Evolutionary conservation across 2,329 filamentous ascomycete species (phyloP), one percentile per base, ranked within the genome.

Genomic region (Fusarium oxysporum): DNA sequence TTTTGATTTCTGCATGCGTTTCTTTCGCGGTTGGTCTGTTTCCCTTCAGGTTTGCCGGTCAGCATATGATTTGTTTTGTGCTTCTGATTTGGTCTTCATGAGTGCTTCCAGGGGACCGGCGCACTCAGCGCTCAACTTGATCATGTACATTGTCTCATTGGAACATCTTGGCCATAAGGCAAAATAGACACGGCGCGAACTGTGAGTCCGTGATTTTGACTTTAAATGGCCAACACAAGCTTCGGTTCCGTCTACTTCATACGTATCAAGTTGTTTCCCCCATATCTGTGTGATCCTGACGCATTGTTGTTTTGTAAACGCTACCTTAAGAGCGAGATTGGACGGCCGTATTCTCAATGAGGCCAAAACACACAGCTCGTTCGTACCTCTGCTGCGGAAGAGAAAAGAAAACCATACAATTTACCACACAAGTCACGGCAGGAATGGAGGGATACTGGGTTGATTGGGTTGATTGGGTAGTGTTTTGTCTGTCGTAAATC

Each of bases 401-500:
- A 25, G 8, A 35, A 14, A 33, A 45, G n/a, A 28, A 48, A 37
- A 35, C 45, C 28, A 28, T 19, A 23, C 23, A 37, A 37, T 53
- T 28, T 32, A 38, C 50, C 35, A 40, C n/a, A 23, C 21, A 16
- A 32, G 30, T 63, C 65, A 68, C 47, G 16, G 8, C 21, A 16
- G 25, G 33, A n/a, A 21, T 33, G 32, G 19, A 14, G 19, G n/a
- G 38, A 32, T 44, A 37, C 32, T 38, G 33, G 56, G 25, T 25
- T 25, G 25, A 25, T 28, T 28, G 8, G 28, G 38, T 41, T 64
- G n/a, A 40, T 56, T 40, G 53, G 47, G 37, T 82, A 28, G 79
- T 82, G 71, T 80, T 81, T 81, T 55, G 78, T 68, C 80, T 71
- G 65, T 73, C 70, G 70, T 78, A 75, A 76, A 77, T 78, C 66